Evolutionary conservation across 2,329 filamentous ascomycete genomes (phyloP), one percentile per base, ranked within the genome.

Genomic region (Cladophialophora immunda): DNA sequence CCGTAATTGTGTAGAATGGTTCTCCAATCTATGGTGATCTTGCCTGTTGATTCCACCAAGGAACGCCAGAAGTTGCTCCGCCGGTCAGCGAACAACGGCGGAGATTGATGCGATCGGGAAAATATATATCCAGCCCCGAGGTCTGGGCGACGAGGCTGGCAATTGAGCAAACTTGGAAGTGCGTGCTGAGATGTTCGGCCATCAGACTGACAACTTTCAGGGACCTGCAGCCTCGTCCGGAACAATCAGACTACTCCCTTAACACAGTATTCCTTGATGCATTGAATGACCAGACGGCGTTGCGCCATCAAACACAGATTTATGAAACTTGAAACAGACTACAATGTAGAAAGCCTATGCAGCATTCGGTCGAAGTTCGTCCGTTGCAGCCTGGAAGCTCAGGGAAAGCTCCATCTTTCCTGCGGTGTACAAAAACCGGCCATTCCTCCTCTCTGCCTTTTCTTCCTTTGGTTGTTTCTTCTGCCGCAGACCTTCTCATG

Each of bases 131-230:
- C 32, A 34, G 2, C 4, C 1, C 32, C 32, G 32, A 34, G 32
- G n/a, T n/a, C n/a, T n/a, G n/a, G n/a, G n/a, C n/a, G n/a, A n/a
- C n/a, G n/a, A n/a, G n/a, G n/a, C 30, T 19, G 19, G 25, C 50
- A 54, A 15, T 38, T 38, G 11, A 38, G 36, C 36, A 17, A 13
- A 38, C 11, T 13, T 15, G 13, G 36, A 29, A 55, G 27, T 29
- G 30, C 66, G 61, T 68, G 62, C 62, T 68, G 57, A 65, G 41
- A 64, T 62, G 19, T 65, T 65, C 66, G 62, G 58, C 36, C 62
- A 65, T 32, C 66, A 65, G 66, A 62, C 66, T 65, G 58, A 65
- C 52, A 68, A 65, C 32, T 58, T 65, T 62, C 66, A 53, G 59
- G 58, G 58, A 53, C 58, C 13, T 27, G 57, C 62, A 68, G 66